A percentile compares a stretch with the other conserved stretches of the same genome.
Evolutionary conservation across 2,329 filamentous ascomycete genomes (phyloP).

Genomic region (Fusarium lateritium): DNA sequence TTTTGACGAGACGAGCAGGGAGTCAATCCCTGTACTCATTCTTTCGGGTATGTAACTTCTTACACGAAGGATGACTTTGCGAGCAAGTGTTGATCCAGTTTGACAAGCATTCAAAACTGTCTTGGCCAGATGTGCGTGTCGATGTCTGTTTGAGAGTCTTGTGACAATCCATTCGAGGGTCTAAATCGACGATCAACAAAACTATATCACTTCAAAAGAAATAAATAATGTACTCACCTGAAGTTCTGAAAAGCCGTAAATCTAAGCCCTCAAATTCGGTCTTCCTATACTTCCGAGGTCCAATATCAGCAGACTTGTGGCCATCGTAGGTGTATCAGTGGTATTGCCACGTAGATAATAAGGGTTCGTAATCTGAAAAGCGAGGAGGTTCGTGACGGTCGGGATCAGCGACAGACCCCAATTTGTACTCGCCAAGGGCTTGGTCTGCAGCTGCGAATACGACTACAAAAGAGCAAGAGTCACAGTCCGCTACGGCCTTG

Average conservation of each 20-base stretch:
- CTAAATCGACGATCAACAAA: not conserved
- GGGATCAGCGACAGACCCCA: not conserved
- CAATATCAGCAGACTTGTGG: not conserved
- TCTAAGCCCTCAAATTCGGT: not conserved
- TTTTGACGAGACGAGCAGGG: constrained; percentile 11
- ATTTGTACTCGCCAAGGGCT: not conserved
- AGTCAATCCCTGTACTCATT: not conserved
- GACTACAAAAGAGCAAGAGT: constrained; percentile 10
- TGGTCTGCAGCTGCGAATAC: not conserved
- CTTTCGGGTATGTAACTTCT: not conserved
- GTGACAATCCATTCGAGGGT: not conserved
- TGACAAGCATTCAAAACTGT: not conserved
- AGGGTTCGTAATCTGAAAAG: not conserved
- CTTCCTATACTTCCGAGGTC: not conserved
- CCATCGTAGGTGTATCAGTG: not conserved
- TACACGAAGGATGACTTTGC: not conserved
- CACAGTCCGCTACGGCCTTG: not conserved
- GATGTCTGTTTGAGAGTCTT: not conserved
- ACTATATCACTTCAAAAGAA: fast-evolving
- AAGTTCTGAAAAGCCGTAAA: not conserved
- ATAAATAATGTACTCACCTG: not conserved
- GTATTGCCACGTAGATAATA: not conserved
- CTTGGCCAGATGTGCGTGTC: not conserved
- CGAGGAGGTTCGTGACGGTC: no score
- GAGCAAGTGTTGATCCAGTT: constrained; percentile 7